Base-by-base conservation (phyloP, 257 asterid species). In the Salvia miltiorrhiza region DNA sequence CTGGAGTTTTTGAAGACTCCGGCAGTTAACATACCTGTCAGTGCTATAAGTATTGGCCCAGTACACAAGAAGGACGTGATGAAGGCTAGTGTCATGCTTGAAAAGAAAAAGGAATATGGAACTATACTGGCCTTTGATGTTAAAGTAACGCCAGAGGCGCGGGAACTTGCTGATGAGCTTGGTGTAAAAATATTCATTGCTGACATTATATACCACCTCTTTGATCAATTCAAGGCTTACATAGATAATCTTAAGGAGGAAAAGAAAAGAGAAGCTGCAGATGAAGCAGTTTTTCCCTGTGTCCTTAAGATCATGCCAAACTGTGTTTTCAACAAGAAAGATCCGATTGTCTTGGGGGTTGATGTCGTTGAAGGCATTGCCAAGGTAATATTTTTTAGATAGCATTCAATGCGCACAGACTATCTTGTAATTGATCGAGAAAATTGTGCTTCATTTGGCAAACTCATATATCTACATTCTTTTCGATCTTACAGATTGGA, bases 21-120 rank as follows among this genome's bases (percentile, higher is more conserved):
- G 4, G 94, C 77, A 28, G 99, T 94, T 45, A 89, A 74, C 73
- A 91, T 94, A 82, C 99, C 97, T 66, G 97, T 94, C 37, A 91
- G 98, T 79, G 99, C 97, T 73, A 91, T 91, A 73, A 88, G 97
- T 83, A 89, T 94, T 60, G 99, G 97, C 53, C 97, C 97, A 0
- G 93, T 87, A 62, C 97, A 91, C 77, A 94, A 89, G 77, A 94
- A 87, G 82, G 99, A 94, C 53, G 96, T 94, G 69, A 89, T 94
- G 97, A 91, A 87, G 83, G 97, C 98, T 4, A 94, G 97, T 73
- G 98, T 89, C 35, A 94, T 91, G 99, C 99, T 94, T 65, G 98
- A 94, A 86, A 94, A 91, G 92, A 86, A 86, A 83, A 94, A 86
- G 77, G 97, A 91, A 80, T 94, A 77, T 75, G 97, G 85, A 50